A percentile compares a stretch with the other conserved stretches of the same genome.
Conservation (phyloP, 2,329 filamentous ascomycete species). For the Aspergillus phoenicis region DNA sequence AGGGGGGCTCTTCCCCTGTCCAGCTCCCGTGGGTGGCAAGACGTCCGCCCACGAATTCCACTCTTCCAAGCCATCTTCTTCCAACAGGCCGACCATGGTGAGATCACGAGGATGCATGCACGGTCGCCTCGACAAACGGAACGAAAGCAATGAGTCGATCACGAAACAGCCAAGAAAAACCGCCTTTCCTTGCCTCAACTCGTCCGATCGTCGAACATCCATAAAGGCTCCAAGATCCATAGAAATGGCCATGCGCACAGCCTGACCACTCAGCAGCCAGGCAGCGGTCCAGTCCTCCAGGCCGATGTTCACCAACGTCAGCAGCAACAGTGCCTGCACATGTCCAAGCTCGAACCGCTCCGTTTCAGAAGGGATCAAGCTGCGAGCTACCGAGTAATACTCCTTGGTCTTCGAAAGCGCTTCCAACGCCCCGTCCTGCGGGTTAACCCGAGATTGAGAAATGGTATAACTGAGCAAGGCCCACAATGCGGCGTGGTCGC, state of each 20-base stretch:
- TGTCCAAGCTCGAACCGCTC: slow-evolving; percentile 46
- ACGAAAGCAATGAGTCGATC: slow-evolving; percentile 56
- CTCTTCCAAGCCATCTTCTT: slow-evolving; percentile 71
- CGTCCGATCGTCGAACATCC: slow-evolving; percentile 35
- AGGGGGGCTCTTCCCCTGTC: slow-evolving; percentile 32
- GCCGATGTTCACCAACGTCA: slow-evolving; percentile 55
- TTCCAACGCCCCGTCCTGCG: slow-evolving; percentile 21
- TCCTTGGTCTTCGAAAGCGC: slow-evolving; percentile 32
- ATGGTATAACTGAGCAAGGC: slow-evolving; percentile 48
- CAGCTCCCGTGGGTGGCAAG: slow-evolving; percentile 35
- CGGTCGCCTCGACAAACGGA: slow-evolving; percentile 49
- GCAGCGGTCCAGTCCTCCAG: slow-evolving; percentile 52
- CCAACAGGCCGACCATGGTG: slow-evolving; percentile 52
- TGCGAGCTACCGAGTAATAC: slow-evolving; percentile 40
- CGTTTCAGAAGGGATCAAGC: slow-evolving; percentile 43
- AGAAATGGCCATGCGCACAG: slow-evolving; percentile 51
- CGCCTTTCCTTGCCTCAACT: slow-evolving; percentile 43
- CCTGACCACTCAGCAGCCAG: slow-evolving; percentile 57
- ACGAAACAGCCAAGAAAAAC: slow-evolving; percentile 57
- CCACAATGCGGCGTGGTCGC: slow-evolving; percentile 48
- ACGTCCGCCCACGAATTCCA: slow-evolving; percentile 71
- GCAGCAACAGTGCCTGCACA: slow-evolving; percentile 47
- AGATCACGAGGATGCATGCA: slow-evolving; percentile 53
- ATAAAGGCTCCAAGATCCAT: slow-evolving; percentile 36
- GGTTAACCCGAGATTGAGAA: slow-evolving; percentile 31